Percentiles rank a stretch among this genome's conserved stretches.
phyloP scores from a whole-genome alignment of 2,329 filamentous ascomycete species.

The Fusarium phyllophilum region DNA sequence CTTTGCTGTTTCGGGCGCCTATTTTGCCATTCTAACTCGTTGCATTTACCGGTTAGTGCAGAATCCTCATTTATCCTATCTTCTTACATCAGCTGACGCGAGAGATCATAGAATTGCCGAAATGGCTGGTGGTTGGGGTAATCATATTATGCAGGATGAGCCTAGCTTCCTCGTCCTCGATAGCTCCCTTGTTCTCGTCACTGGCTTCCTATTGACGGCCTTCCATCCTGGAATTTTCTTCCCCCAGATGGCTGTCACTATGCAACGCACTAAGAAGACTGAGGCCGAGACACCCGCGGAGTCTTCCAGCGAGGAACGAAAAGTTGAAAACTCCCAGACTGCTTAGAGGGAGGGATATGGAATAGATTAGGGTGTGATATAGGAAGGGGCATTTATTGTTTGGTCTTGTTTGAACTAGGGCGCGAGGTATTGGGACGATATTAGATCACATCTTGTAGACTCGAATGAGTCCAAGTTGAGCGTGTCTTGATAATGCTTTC shows the following conservation, averaged over 20 bases:
- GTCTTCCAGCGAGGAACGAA: constrained; percentile 45
- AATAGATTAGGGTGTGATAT: neutral
- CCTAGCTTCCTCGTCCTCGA: constrained; percentile 69
- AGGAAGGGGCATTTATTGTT: neutral
- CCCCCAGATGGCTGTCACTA: constrained; percentile 59
- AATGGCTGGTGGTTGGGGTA: constrained; percentile 73
- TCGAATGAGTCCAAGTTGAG: constrained; percentile 12
- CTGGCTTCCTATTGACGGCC: constrained; percentile 59
- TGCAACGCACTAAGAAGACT: constrained; percentile 34
- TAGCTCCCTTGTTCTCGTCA: constrained; percentile 60
- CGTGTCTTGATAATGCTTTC: constrained; percentile 20
- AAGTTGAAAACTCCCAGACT: constrained; percentile 21
- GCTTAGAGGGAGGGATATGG: constrained; percentile 18
- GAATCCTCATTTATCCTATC: neutral
- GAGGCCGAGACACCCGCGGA: constrained; percentile 42
- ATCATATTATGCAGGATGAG: constrained; percentile 71
- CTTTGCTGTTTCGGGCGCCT: constrained; percentile 58
- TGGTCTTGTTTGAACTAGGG: neutral
- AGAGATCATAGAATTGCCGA: constrained; percentile 62
- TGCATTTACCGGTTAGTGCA: constrained; percentile 64
- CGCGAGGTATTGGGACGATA: neutral
- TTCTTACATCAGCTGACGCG: constrained; percentile 25
- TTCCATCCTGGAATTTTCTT: constrained; percentile 67
- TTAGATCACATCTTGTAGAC: constrained; percentile 22
- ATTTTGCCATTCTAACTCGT: constrained; percentile 57